Base-by-base conservation (phyloP, 805 yeast genomes). In the Yarrowia sp. region DNA sequence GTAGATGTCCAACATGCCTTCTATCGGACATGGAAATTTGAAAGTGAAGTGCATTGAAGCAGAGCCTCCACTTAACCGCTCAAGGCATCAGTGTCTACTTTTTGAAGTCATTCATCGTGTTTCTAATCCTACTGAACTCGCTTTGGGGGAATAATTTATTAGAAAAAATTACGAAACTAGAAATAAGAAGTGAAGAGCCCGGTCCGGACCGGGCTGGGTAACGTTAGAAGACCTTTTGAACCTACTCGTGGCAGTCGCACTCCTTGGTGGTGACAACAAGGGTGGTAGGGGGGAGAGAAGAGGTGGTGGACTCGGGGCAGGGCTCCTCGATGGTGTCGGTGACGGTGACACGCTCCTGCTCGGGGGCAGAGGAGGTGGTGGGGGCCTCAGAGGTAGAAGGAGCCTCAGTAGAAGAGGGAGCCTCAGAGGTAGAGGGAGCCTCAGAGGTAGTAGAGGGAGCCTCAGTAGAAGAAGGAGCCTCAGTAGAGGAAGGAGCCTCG, bases 201-300 rank as follows among this genome's bases (percentile, higher is more conserved):
- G 33, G 43, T 52, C 43, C 43, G 9, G 58, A 38, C 58, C 33
- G 15, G 43, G 9, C n/a, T n/a, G 24, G 24, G 13, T n/a, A 40
- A 13, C 10, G 44, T 40, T 40, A 15, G 44, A 15, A 40, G 44
- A 15, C 43, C 9, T 15, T 40, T 40, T 13, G 30, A 24, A 24
- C 30, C 44, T 40, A 17, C n/a, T 50, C 39, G 36, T 50, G 13
- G 58, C 58, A 52, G 43, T 52, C 19, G 46, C 61, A 39, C 52
- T 47, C 52, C 19, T 15, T 24, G 61, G 61, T 55, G 61, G 61
- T 39, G 38, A 55, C 46, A 15, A 40, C 61, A 20, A 55, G 61
- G 15, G 61, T 55, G 38, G 61, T 55, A 24, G 19, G 43, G 19
- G 52, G 52, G 3, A 30, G 14, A 47, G 52, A 30, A 47, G 52